Percentiles rank a stretch among this genome's conserved stretches.
Evolutionary conservation across 1,284 basidiomycete genomes (phyloP).

Genomic region (Trametes pubescens): DNA sequence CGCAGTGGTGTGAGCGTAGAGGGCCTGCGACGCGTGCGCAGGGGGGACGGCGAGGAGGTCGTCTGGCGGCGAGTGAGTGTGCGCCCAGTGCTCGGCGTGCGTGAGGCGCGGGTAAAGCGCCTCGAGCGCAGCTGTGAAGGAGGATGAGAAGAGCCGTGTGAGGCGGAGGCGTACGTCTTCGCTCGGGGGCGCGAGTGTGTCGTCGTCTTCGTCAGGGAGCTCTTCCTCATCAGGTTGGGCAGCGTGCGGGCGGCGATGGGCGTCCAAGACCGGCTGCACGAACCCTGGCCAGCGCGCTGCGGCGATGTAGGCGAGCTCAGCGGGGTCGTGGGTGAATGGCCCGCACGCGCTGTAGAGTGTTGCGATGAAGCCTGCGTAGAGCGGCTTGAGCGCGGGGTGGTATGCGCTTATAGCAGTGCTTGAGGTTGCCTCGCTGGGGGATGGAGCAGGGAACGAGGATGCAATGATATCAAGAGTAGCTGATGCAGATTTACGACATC

Average conservation of each 20-base stretch:
- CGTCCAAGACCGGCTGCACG: constrained; percentile 69
- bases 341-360: constrained; percentile 71
- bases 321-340: constrained; percentile 70
- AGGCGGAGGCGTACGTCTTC: constrained; percentile 72
- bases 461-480: constrained; percentile 50
- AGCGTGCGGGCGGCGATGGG: constrained; percentile 45
- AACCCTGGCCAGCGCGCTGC: constrained; percentile 85
- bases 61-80: constrained; percentile 50
- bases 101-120: constrained; percentile 70
- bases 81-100: constrained; percentile 67
- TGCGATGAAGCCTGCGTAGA: constrained; percentile 74
- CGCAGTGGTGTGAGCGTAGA: constrained; percentile 11
- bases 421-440: constrained; percentile 34
- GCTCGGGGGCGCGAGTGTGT: constrained; percentile 49
- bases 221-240: not conserved
- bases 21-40: constrained; percentile 23
- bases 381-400: constrained; percentile 59
- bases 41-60: constrained; percentile 42
- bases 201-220: constrained; percentile 30
- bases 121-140: constrained; percentile 67
- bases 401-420: constrained; percentile 48
- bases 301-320: constrained; percentile 80
- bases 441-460: constrained; percentile 40
- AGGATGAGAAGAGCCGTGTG: constrained; percentile 64
- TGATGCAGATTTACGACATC: constrained; percentile 30